These are phyloP conservation scores for Boletus calvinii DNA, from an alignment of 1,284 basidiomycete species.

Conservation along the genomic window DNA sequence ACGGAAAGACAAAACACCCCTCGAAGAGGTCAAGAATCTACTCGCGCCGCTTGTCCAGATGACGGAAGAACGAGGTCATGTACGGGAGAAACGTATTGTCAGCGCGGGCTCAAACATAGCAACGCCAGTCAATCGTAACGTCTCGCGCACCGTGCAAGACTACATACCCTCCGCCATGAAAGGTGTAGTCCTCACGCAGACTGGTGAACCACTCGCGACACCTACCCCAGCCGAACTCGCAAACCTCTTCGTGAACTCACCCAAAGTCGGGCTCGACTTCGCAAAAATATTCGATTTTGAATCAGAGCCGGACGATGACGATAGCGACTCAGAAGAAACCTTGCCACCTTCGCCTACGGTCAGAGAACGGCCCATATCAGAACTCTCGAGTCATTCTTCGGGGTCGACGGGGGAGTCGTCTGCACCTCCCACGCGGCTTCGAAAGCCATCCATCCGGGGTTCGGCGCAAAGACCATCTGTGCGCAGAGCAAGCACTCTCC, in stretches of 20 bases:
- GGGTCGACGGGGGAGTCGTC: slow-evolving; percentile 22
- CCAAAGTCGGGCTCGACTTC: slow-evolving; percentile 67
- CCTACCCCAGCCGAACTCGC: slow-evolving; percentile 63
- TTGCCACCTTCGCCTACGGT: slow-evolving; percentile 33
- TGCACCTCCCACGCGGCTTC: slow-evolving; percentile 26
- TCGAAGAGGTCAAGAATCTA: slow-evolving; percentile 74
- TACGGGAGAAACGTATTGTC: slow-evolving; percentile 31
- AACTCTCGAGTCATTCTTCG: slow-evolving; percentile 26
- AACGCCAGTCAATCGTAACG: slow-evolving; percentile 40
- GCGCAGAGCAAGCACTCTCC: slow-evolving; percentile 18
- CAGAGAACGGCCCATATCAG: slow-evolving; percentile 30
- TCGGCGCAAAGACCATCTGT: slow-evolving; percentile 21
- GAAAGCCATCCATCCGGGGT: slow-evolving; percentile 34
- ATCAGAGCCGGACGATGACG: slow-evolving; percentile 22
- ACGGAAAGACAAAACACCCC: slow-evolving; percentile 55
- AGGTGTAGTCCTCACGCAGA: slow-evolving; percentile 72
- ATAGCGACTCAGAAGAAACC: slow-evolving; percentile 27
- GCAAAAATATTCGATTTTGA: slow-evolving; percentile 70
- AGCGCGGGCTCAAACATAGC: slow-evolving; percentile 26
- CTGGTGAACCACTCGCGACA: slow-evolving; percentile 67
- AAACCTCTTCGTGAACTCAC: slow-evolving; percentile 62
- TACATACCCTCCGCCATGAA: slow-evolving; percentile 70
- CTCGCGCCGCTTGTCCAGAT: slow-evolving; percentile 51
- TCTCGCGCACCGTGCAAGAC: slow-evolving; percentile 33
- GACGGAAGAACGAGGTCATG: slow-evolving; percentile 30